phyloP scores from a whole-genome alignment of 2,329 filamentous ascomycete genomes.

The Cryoendolithus antarcticus region DNA sequence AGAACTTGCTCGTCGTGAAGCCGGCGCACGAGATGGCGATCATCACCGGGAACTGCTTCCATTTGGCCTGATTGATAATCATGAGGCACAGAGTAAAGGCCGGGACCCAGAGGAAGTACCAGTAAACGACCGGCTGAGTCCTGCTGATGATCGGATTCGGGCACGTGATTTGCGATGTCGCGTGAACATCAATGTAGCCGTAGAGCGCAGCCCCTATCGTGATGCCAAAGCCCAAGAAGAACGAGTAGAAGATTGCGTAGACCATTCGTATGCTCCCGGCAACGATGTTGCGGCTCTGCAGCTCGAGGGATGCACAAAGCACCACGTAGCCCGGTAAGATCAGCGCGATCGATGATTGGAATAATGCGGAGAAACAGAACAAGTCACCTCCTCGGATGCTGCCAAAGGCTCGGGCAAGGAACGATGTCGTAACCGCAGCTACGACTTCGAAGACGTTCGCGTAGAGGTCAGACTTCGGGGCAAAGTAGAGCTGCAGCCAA shows the following conservation, averaged over 20 bases:
- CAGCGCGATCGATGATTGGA: constrained; percentile 37
- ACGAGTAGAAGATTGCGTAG: constrained; percentile 40
- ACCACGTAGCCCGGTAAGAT: constrained; percentile 40
- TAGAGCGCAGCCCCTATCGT: constrained; percentile 38
- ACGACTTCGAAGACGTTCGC: constrained; percentile 38
- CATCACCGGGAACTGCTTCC: constrained; percentile 67
- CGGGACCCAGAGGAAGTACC: constrained; percentile 60
- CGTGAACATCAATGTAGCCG: constrained; percentile 35
- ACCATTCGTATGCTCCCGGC: constrained; percentile 40
- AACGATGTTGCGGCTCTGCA: constrained; percentile 36
- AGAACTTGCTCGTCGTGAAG: constrained; percentile 65
- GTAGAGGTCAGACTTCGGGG: constrained; percentile 61
- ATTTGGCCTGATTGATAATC: constrained; percentile 71
- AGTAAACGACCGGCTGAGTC: constrained; percentile 18
- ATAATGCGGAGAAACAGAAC: constrained; percentile 39
- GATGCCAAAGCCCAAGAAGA: constrained; percentile 41
- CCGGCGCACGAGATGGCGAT: constrained; percentile 59
- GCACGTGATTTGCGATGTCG: constrained; percentile 32
- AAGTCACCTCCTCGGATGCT: constrained; percentile 29
- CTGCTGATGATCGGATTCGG: constrained; percentile 33
- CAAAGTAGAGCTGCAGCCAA: constrained; percentile 59
- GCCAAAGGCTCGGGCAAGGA: constrained; percentile 36
- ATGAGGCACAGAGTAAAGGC: constrained; percentile 61
- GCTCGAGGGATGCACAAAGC: constrained; percentile 35
- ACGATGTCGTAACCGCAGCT: constrained; percentile 37